A percentile compares a stretch with the other conserved stretches of the same genome.
phyloP scores from a whole-genome alignment of 768 basidiomycete species.

The Harrya chromipes region DNA sequence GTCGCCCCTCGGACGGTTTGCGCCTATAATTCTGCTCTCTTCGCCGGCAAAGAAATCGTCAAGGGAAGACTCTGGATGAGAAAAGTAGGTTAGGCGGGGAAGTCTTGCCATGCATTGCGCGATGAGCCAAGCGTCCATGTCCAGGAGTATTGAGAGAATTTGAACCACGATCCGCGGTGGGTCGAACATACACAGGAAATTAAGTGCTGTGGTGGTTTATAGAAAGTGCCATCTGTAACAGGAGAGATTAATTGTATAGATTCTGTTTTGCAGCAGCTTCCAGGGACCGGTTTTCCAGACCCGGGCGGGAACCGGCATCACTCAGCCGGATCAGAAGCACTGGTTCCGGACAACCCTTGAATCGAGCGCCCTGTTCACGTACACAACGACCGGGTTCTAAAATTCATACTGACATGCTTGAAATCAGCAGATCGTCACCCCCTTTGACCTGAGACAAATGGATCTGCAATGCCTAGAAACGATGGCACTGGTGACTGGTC shows the following conservation, averaged over 20 bases:
- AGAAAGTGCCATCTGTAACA: too few relatives aligned
- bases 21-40: neutral
- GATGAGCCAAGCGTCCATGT: conserved; percentile 11
- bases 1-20: neutral
- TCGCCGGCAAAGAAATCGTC: conserved; percentile 13
- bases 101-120: conserved; percentile 13
- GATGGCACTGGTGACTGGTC: too few relatives aligned
- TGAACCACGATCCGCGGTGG: neutral
- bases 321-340: too few relatives aligned
- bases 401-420: too few relatives aligned
- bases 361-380: too few relatives aligned
- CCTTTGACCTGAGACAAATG: too few relatives aligned
- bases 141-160: neutral
- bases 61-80: conserved; percentile 13
- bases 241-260: neutral
- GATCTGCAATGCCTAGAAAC: too few relatives aligned
- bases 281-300: too few relatives aligned
- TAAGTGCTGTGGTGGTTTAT: neutral
- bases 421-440: too few relatives aligned
- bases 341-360: too few relatives aligned
- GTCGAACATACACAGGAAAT: neutral
- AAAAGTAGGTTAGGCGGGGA: conserved; percentile 7
- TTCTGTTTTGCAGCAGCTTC: too few relatives aligned
- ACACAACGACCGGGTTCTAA: too few relatives aligned
- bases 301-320: neutral